A percentile compares a stretch with the other conserved stretches of the same genome.
These are phyloP conservation scores for Hydrangea macrophylla DNA, from an alignment of 148 eudicot genomes.

Conservation along the genomic window DNA sequence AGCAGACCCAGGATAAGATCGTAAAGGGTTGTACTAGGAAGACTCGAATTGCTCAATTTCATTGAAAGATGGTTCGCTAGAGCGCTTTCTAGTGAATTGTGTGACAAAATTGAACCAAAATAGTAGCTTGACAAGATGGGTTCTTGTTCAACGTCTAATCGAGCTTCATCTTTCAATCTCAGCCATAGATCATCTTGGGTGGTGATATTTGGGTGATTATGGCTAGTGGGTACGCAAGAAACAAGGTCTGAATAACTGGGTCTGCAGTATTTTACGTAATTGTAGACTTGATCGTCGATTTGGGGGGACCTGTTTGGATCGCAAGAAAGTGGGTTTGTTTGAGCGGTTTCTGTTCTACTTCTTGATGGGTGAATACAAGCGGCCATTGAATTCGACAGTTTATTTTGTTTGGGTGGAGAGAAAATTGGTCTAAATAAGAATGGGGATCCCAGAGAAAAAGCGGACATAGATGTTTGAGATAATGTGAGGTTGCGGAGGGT, in stretches of 20 bases:
- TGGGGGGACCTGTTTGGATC: conserved; percentile 35
- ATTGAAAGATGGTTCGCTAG: conserved; percentile 56
- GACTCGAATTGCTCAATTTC: conserved; percentile 45
- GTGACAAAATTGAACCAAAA: conserved; percentile 46
- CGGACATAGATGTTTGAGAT: not conserved
- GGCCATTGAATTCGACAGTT: conserved; percentile 31
- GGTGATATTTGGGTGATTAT: conserved; percentile 23
- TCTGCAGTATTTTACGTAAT: conserved; percentile 25
- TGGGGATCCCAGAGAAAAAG: conserved; percentile 8
- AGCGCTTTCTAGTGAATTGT: conserved; percentile 51
- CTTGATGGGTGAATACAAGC: conserved; percentile 44
- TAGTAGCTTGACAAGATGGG: conserved; percentile 65
- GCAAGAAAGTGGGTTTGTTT: conserved; percentile 14
- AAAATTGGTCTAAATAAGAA: not conserved
- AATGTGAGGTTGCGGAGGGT: not conserved
- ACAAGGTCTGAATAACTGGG: conserved; percentile 31
- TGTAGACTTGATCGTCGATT: conserved; percentile 30
- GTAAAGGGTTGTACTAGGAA: conserved; percentile 40
- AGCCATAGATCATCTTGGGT: conserved; percentile 42
- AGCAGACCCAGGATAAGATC: conserved; percentile 52
- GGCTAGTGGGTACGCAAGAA: conserved; percentile 29
- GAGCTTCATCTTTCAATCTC: conserved; percentile 56
- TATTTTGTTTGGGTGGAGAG: not conserved
- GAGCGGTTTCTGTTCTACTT: conserved; percentile 27
- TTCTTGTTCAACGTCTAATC: conserved; percentile 52